phyloP scores from a whole-genome alignment of 768 basidiomycete species.

The Mycena sanguinolenta region DNA sequence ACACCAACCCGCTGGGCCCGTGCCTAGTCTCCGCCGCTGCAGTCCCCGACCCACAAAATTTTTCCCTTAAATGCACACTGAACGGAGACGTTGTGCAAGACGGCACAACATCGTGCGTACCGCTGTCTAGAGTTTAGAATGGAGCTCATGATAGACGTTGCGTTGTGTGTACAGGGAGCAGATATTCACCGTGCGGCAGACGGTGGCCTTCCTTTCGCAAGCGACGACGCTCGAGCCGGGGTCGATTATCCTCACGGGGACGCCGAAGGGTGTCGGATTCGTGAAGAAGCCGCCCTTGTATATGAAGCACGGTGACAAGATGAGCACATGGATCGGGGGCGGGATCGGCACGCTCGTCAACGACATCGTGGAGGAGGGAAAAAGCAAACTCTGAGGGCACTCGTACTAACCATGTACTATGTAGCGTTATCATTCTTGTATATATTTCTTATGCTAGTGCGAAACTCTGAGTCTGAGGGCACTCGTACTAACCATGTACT shows the following conservation, averaged over 20 bases:
- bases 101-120: conserved; percentile 80
- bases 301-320: conserved; percentile 80
- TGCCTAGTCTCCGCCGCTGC: conserved; percentile 77
- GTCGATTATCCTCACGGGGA: conserved; percentile 86
- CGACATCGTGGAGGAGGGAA: conserved; percentile 77
- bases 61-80: conserved; percentile 72
- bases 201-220: conserved; percentile 85
- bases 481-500: neutral
- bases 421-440: too few relatives aligned
- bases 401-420: neutral
- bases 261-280: conserved; percentile 87
- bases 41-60: conserved; percentile 75
- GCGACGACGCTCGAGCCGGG: conserved; percentile 88
- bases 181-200: conserved; percentile 84
- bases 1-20: conserved; percentile 84
- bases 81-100: conserved; percentile 82
- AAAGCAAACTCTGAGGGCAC: conserved; percentile 54
- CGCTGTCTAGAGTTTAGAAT: neutral
- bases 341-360: conserved; percentile 88
- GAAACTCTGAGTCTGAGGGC: too few relatives aligned
- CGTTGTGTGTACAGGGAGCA: conserved; percentile 68
- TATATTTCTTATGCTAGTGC: too few relatives aligned
- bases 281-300: conserved; percentile 77
- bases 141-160: too few relatives aligned
- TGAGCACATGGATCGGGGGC: conserved; percentile 74